Base-by-base conservation (phyloP, 2,329 filamentous ascomycete species). In the Coniella vitis region DNA sequence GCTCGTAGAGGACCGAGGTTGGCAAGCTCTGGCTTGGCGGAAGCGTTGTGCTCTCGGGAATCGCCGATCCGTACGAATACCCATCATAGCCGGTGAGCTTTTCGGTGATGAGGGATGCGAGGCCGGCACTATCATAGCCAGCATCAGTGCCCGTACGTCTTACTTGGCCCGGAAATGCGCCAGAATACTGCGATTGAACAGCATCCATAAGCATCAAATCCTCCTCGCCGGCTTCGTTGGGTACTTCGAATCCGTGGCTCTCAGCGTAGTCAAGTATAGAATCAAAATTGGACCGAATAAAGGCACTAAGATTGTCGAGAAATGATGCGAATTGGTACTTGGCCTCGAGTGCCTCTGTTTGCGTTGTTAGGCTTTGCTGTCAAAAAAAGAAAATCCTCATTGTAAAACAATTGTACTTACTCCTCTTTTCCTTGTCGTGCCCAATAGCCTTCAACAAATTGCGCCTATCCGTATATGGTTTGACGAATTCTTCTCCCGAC, bases 1-100 rank as follows among this genome's bases (percentile, higher is more conserved):
- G 73, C 52, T 81, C 77, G 49, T 81, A 82, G 1, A 82, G 63
- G 1, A 74, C 68, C 0, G 76, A 69, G 17, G 75, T 81, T 0
- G 78, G 71, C 17, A 70, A 74, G 4, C 70, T 73, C 53, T 82
- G 78, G 42, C 79, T 76, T 0, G 78, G 78, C 3, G 78, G 78
- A 0, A 81, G 58, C 7, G 55, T 52, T 19, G 63, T 61, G 21
- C 67, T 67, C 34, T 67, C 63, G 9, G 55, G 38, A 31, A 47
- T 53, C 2, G 63, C 62, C 20, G 38, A 29, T 35, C 47, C 48
- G 16, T 47, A 47, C 5, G 34, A 12, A 9, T 45, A 48, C 12
- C 49, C 41, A 16, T 54, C 51, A 10, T 40, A 40, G 4, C 48
- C 45, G 17, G 40, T 50, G 22, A 55, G 45, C 54, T 59, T 60